Evolutionary conservation across 371 early-diverging fungal species (phyloP).

Genomic region (Apophysomyces ossiformis): DNA sequence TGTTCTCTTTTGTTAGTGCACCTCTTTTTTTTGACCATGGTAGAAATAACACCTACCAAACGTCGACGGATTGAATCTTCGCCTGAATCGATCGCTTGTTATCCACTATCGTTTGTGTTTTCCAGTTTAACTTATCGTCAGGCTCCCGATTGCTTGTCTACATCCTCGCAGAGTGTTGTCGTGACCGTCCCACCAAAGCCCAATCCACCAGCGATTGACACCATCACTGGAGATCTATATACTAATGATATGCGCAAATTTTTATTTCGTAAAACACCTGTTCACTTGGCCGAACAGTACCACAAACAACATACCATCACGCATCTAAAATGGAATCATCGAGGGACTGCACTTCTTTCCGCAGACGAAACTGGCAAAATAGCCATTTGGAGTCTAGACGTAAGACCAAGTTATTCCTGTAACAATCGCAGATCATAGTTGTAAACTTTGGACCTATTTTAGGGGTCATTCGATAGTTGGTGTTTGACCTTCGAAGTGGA

Average conservation of each 20-base stretch:
- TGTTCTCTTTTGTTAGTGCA: neutral
- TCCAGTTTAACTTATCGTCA: constrained; percentile 40
- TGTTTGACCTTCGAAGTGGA: constrained; percentile 29
- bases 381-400: constrained; percentile 48
- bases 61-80: constrained; percentile 22
- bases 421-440: neutral
- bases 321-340: constrained; percentile 50
- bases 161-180: constrained; percentile 37
- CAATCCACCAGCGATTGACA: constrained; percentile 26
- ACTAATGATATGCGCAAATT: constrained; percentile 19
- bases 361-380: constrained; percentile 50
- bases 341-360: constrained; percentile 46
- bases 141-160: constrained; percentile 31
- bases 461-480: constrained; percentile 46
- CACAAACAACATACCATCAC: constrained; percentile 47
- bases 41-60: constrained; percentile 13
- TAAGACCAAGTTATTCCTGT: constrained; percentile 15
- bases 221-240: constrained; percentile 42
- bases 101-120: constrained; percentile 26
- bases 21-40: constrained; percentile 10
- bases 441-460: neutral
- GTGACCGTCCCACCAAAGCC: constrained; percentile 34
- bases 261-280: constrained; percentile 25
- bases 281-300: constrained; percentile 37
- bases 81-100: constrained; percentile 15